Percentiles rank a stretch among this genome's conserved stretches.
Conservation (phyloP, 2,329 filamentous ascomycete species). For the Reticulascus tulasneorum region DNA sequence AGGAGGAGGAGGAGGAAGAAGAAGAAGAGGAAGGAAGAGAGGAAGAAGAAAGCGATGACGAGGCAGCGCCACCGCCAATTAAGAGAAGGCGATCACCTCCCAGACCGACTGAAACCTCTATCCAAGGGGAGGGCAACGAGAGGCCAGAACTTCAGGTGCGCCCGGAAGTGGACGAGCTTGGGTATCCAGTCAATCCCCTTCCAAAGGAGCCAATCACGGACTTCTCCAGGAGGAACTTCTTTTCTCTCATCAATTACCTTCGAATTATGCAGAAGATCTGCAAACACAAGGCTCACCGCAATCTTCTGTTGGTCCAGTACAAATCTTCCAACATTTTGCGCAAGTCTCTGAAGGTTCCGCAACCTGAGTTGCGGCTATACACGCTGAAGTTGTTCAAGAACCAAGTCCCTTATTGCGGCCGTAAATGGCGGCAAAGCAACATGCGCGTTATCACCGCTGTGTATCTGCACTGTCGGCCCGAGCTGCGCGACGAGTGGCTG, state of each 20-base stretch:
- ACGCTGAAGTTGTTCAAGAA: conserved; percentile 98
- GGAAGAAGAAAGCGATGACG: conserved; percentile 61
- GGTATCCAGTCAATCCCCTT: conserved; percentile 68
- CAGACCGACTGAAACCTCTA: conserved; percentile 24
- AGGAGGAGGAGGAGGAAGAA: conserved; percentile 31
- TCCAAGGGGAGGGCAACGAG: conserved; percentile 18
- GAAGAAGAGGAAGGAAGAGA: conserved; percentile 30
- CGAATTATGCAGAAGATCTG: conserved; percentile 97
- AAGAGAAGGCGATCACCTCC: conserved; percentile 50
- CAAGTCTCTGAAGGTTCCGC: conserved; percentile 86
- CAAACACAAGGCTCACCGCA: conserved; percentile 91
- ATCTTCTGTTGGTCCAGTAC: conserved; percentile 89
- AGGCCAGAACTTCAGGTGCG: conserved; percentile 34
- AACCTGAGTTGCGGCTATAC: conserved; percentile 83
- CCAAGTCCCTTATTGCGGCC: conserved; percentile 94
- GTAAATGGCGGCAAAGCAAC: conserved; percentile 96
- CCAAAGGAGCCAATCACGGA: conserved; percentile 76
- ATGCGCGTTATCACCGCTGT: conserved; percentile 99
- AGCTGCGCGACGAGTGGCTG: conserved; percentile 93
- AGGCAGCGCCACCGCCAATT: conserved; percentile 82
- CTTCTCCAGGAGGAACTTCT: conserved; percentile 93
- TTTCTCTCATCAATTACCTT: conserved; percentile 90
- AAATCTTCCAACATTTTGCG: conserved; percentile 90
- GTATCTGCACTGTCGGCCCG: conserved; percentile 88
- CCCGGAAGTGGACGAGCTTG: conserved; percentile 78